These are phyloP conservation scores for Pythium brachiatum DNA, from an alignment of 352 stramenopile genomes.

Conservation along the genomic window DNA sequence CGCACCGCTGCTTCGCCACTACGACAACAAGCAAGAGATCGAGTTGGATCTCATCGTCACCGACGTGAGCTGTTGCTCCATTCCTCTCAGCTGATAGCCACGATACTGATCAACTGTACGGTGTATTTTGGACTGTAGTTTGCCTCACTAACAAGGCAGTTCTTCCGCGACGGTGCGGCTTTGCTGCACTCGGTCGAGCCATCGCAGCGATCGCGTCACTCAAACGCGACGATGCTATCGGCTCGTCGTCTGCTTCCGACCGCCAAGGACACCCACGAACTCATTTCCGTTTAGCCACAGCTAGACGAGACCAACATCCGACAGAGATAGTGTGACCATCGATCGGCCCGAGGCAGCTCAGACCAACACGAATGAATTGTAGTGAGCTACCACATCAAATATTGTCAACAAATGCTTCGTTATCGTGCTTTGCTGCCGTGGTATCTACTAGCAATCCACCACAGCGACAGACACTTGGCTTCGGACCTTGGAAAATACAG, in stretches of 20 bases:
- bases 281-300: background rate
- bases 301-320: background rate
- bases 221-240: background rate
- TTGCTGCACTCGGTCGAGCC: constrained; percentile 11
- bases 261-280: constrained; percentile 4
- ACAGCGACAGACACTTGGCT: too few relatives aligned
- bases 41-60: constrained; percentile 28
- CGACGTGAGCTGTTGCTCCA: constrained; percentile 14
- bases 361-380: too few relatives aligned
- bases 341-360: too few relatives aligned
- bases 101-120: too few relatives aligned
- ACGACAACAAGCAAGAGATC: constrained; percentile 26
- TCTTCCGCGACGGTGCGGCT: constrained; percentile 16
- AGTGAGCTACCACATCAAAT: too few relatives aligned
- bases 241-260: constrained; percentile 5
- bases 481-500: too few relatives aligned
- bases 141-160: constrained; percentile 15
- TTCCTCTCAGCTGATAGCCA: too few relatives aligned
- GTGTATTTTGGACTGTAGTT: constrained; percentile 8
- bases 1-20: constrained; percentile 22
- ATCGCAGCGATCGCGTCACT: background rate
- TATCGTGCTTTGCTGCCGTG: too few relatives aligned
- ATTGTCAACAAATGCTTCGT: too few relatives aligned
- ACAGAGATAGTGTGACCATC: too few relatives aligned
- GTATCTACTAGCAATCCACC: too few relatives aligned